Base-by-base conservation (phyloP, 352 stramenopile species). In the Aphanomyces invadans region DNA sequence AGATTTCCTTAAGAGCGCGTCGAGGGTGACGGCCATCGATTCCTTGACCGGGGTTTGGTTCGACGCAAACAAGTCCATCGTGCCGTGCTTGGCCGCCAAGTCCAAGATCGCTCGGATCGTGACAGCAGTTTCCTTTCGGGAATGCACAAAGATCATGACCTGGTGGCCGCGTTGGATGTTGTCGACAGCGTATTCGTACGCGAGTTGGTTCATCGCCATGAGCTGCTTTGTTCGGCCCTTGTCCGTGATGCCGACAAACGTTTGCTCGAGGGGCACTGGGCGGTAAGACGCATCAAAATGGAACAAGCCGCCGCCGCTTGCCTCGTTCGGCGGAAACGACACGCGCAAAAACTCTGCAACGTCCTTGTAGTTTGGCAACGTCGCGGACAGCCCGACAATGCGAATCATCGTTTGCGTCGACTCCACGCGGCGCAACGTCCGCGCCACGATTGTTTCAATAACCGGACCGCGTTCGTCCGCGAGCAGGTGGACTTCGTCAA, bases 111-210 rank as follows among this genome's bases (percentile, higher is more conserved):
- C 90, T 38, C 83, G 86, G 64, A 97, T 97, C 15, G 97, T 99
- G 33, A 87, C 87, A 23, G 92, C 87, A 0, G 97, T 99, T 55
- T 99, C 97, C 71, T 99, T 99, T 33, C 97, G 90, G 17, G 91
- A 98, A 76, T 99, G 97, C 7, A 99, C 97, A 81, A 99, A 99
- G 9, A 99, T 95, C 97, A 99, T 99, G 2, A 98, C 83, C 64
- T 95, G 86, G 68, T 95, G 77, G 12, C 80, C 76, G 38, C 81
- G 73, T 42, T 78, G 69, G 0, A 91, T 76, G 38, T 90, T 83
- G 45, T 77, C 73, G 19, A 92, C 53, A 44, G 85, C 92, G 52
- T 91, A 83, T 0, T 76, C 74, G 9, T 87, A 77, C 21, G 81
- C 76, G 19, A 95, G 72, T 68, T 96, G 89, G 74, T 93, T 92